phyloP scores from a whole-genome alignment of 768 basidiomycete genomes.

The Lactarius indigo region DNA sequence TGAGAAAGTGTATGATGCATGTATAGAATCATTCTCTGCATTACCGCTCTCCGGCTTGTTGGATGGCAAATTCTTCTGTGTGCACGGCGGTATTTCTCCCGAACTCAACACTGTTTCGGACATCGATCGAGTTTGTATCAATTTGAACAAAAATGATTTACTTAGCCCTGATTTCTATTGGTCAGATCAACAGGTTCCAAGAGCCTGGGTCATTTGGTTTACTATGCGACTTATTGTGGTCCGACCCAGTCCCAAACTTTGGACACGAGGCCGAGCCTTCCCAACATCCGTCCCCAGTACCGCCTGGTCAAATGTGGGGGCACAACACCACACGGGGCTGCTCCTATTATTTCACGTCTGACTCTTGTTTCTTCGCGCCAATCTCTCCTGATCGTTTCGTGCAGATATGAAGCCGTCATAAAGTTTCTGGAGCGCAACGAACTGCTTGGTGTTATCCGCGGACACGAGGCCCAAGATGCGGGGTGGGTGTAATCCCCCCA shows the following conservation, averaged over 20 bases:
- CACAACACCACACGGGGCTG: conserved; percentile 90
- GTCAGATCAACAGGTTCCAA: conserved; percentile 83
- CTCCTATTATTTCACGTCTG: conserved; percentile 89
- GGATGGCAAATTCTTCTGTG: conserved; percentile 94
- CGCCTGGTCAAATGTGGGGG: conserved; percentile 57
- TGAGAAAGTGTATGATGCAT: conserved; percentile 82
- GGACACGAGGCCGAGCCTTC: conserved; percentile 70
- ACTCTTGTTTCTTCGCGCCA: conserved; percentile 13
- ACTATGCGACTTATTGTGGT: conserved; percentile 94
- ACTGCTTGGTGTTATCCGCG: conserved; percentile 89
- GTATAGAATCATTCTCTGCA: conserved; percentile 84
- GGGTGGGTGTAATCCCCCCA: conserved; percentile 51
- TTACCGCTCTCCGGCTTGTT: conserved; percentile 89
- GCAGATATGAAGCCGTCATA: conserved; percentile 82
- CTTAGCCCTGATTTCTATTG: conserved; percentile 8
- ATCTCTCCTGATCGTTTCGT: conserved; percentile 2
- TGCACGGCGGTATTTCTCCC: conserved; percentile 94
- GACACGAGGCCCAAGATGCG: conserved; percentile 95
- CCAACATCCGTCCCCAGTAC: conserved; percentile 48
- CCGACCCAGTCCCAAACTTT: conserved; percentile 88
- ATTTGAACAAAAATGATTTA: not conserved
- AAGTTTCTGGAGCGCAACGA: conserved; percentile 91
- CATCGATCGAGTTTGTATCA: conserved; percentile 51
- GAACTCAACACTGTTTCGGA: conserved; percentile 79
- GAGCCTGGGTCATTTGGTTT: conserved; percentile 92